Evolutionary conservation across 169 alveolate species (phyloP), one percentile per base, ranked within the genome.

Genomic region (Babesia gibsoni): DNA sequence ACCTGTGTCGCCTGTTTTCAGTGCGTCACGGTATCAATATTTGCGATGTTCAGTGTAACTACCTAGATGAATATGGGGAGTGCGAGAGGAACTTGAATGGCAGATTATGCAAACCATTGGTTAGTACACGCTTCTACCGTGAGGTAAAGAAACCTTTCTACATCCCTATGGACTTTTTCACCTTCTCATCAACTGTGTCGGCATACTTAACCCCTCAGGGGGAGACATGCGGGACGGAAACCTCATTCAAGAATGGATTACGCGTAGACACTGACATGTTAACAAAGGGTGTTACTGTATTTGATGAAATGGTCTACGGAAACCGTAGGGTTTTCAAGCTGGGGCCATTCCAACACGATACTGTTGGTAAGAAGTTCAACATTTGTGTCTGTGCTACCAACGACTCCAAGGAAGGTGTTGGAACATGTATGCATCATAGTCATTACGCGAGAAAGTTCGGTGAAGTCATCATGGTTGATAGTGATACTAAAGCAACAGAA

Each of bases 381-480:
- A 45, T 74, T 6, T 74, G 84, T 29, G 72, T 52, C 8, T 74
- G 84, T 50, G 20, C 7, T 20, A 74, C 45, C 42, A n/a, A 64
- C 30, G 54, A 52, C 12, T 32, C 32, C 22, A 61, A 29, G 7
- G 45, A 39, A 41, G 64, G 65, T n/a, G 59, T 27, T 23, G 27
- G 52, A 32, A 42, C 80, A 37, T 74, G 84, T 22, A 3, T 30
- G 27, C 18, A 18, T 1, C 23, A 18, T 32, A 14, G 39, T 4
- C 73, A 74, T 18, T 65, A 65, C 52, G 53, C 35, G 46, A 30
- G 10, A 0, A 32, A 20, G 9, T 2, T 74, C 16, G 84, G 84
- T 10, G 59, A 74, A 20, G 63, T 74, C 56, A 32, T 67, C 1
- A n/a, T 74, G 23, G 4, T 25, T 3, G 75, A 45, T 16, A 20